Conservation (phyloP, 805 yeast species). For the Aciculoconidium aculeatum region DNA sequence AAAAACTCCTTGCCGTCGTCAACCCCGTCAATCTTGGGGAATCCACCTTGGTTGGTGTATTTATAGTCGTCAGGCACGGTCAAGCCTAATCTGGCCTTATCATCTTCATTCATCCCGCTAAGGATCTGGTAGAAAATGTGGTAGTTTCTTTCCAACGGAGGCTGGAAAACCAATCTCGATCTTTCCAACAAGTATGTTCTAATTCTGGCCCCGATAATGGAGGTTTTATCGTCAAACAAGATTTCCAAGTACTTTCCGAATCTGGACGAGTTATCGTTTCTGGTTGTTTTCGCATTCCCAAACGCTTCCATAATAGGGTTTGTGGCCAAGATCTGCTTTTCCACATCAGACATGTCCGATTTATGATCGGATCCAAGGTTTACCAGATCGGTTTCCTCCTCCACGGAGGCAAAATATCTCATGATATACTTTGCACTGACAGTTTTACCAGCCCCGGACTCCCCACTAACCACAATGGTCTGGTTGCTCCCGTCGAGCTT, state of each 20-base stretch:
- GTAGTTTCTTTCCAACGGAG: constrained; percentile 83
- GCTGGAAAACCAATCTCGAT: constrained; percentile 91
- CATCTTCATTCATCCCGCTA: constrained; percentile 58
- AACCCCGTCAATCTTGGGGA: constrained; percentile 61
- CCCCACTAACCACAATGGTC: constrained; percentile 95
- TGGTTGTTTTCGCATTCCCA: constrained; percentile 96
- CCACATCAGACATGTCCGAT: constrained; percentile 80
- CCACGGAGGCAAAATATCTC: constrained; percentile 96
- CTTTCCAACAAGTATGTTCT: constrained; percentile 91
- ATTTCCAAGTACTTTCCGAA: constrained; percentile 96
- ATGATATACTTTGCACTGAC: constrained; percentile 95
- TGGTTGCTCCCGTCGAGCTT: constrained; percentile 78
- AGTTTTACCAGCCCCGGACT: constrained; percentile 98
- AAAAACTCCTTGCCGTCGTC: constrained; percentile 78
- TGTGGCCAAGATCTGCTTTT: constrained; percentile 90
- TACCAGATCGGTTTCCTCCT: constrained; percentile 37
- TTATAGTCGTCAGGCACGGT: constrained; percentile 61
- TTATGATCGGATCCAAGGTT: constrained; percentile 31
- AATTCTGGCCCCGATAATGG: constrained; percentile 90
- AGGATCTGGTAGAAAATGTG: constrained; percentile 90
- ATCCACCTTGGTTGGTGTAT: constrained; percentile 89
- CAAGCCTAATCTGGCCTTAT: constrained; percentile 55
- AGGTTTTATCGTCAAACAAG: constrained; percentile 64
- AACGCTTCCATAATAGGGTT: constrained; percentile 97
- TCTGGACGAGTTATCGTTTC: constrained; percentile 96